Base-by-base conservation (phyloP, 1,139 yeast genomes). In the Candida frijolesensis region DNA sequence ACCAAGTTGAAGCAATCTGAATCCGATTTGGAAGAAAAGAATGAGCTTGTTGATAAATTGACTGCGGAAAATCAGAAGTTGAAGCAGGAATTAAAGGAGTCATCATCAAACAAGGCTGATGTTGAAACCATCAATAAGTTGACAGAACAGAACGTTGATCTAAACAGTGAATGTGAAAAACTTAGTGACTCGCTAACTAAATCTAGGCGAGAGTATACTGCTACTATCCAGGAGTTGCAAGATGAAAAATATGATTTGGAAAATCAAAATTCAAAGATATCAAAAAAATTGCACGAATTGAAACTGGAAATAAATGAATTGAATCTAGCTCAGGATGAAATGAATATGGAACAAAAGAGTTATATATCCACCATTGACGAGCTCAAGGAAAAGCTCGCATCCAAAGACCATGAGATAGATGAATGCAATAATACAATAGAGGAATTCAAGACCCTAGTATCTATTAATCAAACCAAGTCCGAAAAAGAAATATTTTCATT, bases 1-100 rank as follows among this genome's bases (percentile, higher is more conserved):
- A 79, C 78, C 51, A 86, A 87, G 58, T 85, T 87, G 90, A 87
- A 87, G 61, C 85, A 83, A 53, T 77, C 95, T 0, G 87, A 94
- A 57, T 76, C 76, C 9, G 96, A 90, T 57, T 72, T 91, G 39
- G 87, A 84, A 46, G 73, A 72, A 40, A 72, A 84, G 0, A 83
- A 82, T 57, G 82, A 74, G 63, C 54, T 65, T 58, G 62, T 65
- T 44, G 65, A 54, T 39, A 51, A 44, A 29, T 59, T 75, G 19
- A 64, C 60, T 5, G 61, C 60, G 25, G 75, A 72, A 42, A 66
- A 68, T 45, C 68, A 65, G 16, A 71, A 64, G 32, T 62, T 69
- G 38, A 52, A 56, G 22, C 34, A 44, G 16, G 55, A 60, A 37
- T 34, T 53, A 32, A 29, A 45, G 29, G 38, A 44, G 29, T 15